Base-by-base conservation (phyloP, 306 rosid genomes). In the Vicia villosa region DNA sequence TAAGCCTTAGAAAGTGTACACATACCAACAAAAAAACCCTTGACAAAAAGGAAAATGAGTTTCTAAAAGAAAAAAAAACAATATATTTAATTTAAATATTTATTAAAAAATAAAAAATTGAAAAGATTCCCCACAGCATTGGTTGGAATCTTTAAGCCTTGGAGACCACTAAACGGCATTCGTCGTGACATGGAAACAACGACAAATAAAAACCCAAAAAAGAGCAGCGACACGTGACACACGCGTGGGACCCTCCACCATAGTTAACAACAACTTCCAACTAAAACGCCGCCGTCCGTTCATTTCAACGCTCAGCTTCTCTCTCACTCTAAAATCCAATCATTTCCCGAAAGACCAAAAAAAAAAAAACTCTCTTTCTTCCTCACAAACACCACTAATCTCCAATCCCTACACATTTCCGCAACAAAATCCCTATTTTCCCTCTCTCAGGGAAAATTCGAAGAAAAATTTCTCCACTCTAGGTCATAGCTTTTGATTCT, bases 201-300 rank as follows among this genome's bases (percentile, higher is more conserved):
- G 17, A 55, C 57, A 63, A 37, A 46, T 16, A 17, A 16, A 61
- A 42, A 63, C 9, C 4, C 37, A 37, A 58, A 56, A 62, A 54
- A 36, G 11, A 54, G 56, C 28, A 20, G 14, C 19, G 68, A 55
- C 41, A 70, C 80, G 71, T 68, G 68, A 55, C 54, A 49, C 1
- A 6, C 34, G 52, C 11, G 51, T 49, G 81, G 81, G 85, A 2
- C 72, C 88, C 81, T 20, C 15, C 22, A 15, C 64, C 49, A 43
- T 2, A 38, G n/a, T n/a, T n/a, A 75, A 49, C 82, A 71, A 63
- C 79, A 69, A 30, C 78, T 67, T 32, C 87, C 76, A 34, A 70
- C 46, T 49, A 74, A 77, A 77, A 83, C 74, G 79, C 85, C 77
- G 85, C 85, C 85, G 81, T 78, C 69, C 68, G 50, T 57, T 74